Conservation (phyloP, 768 basidiomycete genomes). For the Suillus sp. region DNA sequence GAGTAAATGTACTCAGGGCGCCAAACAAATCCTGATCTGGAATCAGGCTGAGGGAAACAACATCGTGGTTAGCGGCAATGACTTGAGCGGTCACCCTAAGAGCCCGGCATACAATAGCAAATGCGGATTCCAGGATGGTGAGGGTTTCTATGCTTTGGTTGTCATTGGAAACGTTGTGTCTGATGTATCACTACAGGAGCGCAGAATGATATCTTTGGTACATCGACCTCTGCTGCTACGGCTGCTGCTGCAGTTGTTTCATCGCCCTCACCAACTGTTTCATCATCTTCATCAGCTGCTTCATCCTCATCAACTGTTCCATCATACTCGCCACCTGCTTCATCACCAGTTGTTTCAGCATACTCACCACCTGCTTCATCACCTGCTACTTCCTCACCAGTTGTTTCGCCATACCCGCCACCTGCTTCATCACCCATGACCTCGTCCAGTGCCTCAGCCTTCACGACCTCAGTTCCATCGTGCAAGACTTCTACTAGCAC, state of each 20-base stretch:
- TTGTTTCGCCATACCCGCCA: not conserved
- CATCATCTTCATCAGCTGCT: not conserved
- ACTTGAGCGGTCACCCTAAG: slow-evolving; percentile 41
- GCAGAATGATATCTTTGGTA: slow-evolving; percentile 17
- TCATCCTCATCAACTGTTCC: not conserved
- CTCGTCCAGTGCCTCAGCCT: not conserved
- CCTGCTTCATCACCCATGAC: not conserved
- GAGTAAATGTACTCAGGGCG: slow-evolving; percentile 44
- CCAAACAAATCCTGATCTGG: slow-evolving; percentile 61
- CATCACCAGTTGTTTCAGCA: not conserved
- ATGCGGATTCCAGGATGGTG: slow-evolving; percentile 50
- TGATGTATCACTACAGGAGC: slow-evolving; percentile 9
- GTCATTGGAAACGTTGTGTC: not conserved
- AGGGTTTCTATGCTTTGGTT: slow-evolving; percentile 15
- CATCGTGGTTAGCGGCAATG: slow-evolving; percentile 44
- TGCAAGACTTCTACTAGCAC: not conserved
- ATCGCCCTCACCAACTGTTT: not conserved
- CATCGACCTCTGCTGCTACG: not conserved
- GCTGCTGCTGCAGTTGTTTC: not conserved
- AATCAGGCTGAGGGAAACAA: slow-evolving; percentile 52
- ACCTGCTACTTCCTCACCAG: not conserved
- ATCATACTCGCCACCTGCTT: not conserved
- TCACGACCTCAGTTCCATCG: not conserved
- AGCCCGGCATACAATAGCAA: slow-evolving; percentile 53
- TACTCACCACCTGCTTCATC: not conserved